Evolutionary conservation across 1,284 basidiomycete genomes (phyloP).

Genomic region (Marasmius tenuissimus): DNA sequence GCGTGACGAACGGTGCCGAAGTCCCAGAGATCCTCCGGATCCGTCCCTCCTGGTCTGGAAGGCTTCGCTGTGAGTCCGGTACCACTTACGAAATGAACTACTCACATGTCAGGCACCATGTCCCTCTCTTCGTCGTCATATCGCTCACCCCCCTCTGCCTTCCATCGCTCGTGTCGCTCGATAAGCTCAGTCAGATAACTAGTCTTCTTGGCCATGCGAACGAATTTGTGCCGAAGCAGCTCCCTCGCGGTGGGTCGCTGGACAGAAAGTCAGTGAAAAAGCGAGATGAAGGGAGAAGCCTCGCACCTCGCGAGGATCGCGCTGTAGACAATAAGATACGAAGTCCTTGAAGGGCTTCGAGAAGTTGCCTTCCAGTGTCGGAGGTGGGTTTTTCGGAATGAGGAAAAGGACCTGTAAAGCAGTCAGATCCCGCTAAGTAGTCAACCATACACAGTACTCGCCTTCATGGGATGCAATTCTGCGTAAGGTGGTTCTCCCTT

Average conservation of each 20-base stretch:
- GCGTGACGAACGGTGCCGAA: constrained; percentile 86
- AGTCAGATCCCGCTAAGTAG: not conserved
- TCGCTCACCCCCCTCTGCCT: constrained; percentile 83
- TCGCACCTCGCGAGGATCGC: constrained; percentile 89
- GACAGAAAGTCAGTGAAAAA: constrained; percentile 7
- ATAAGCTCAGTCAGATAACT: constrained; percentile 94
- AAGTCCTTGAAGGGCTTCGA: constrained; percentile 94
- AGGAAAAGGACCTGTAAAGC: constrained; percentile 83
- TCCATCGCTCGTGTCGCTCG: constrained; percentile 93
- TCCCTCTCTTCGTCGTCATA: constrained; percentile 71
- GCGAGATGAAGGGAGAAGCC: constrained; percentile 13
- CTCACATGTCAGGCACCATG: constrained; percentile 60
- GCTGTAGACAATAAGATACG: constrained; percentile 88
- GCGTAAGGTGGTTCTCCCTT: constrained; percentile 98
- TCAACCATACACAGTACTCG: constrained; percentile 26
- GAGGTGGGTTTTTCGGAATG: constrained; percentile 97
- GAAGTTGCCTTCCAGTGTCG: constrained; percentile 85
- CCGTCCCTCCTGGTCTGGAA: constrained; percentile 51
- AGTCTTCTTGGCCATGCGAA: constrained; percentile 92
- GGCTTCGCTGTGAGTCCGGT: constrained; percentile 7
- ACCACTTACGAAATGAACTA: constrained; percentile 10
- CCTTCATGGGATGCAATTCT: constrained; percentile 98
- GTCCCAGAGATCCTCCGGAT: constrained; percentile 91
- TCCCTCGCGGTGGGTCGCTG: constrained; percentile 94
- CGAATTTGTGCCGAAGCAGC: constrained; percentile 94